These are phyloP conservation scores for Aegilops sharonensis DNA, from an alignment of 176 grass and related monocot species.

Conservation along the genomic window DNA sequence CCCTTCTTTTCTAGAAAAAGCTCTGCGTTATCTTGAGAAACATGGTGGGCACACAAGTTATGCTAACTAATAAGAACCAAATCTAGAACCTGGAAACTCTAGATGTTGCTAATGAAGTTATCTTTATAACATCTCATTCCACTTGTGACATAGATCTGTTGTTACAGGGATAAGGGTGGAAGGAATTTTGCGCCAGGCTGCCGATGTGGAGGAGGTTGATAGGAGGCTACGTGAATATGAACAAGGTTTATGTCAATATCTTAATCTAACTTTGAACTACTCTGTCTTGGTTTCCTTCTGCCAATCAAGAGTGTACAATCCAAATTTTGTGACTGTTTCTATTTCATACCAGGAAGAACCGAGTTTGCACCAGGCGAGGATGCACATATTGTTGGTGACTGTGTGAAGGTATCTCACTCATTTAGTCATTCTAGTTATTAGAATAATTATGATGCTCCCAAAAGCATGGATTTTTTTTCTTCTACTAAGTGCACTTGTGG, in stretches of 20 bases:
- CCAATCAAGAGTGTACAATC: conserved; percentile 23
- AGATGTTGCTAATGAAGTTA: conserved; percentile 24
- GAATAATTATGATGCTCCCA: not conserved
- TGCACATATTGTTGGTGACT: conserved; percentile 94
- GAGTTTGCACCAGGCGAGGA: conserved; percentile 93
- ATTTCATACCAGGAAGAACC: conserved; percentile 60
- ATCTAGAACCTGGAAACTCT: conserved; percentile 9
- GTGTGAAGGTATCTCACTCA: conserved; percentile 76
- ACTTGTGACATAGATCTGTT: conserved; percentile 37
- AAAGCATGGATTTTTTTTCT: conserved; percentile 1
- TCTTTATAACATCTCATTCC: conserved; percentile 17
- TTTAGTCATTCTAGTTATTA: conserved; percentile 1
- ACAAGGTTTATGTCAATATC: conserved; percentile 66
- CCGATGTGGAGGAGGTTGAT: conserved; percentile 98
- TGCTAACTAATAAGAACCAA: conserved; percentile 20
- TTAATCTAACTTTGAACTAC: conserved; percentile 26
- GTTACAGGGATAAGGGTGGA: conserved; percentile 87
- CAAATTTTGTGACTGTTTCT: conserved; percentile 26
- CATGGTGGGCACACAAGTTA: conserved; percentile 56
- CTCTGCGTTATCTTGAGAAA: conserved; percentile 92
- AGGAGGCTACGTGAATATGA: conserved; percentile 89
- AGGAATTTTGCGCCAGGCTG: conserved; percentile 94
- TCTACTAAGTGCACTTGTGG: conserved; percentile 10
- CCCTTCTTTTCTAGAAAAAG: conserved; percentile 98
- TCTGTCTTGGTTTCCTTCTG: conserved; percentile 17